Conservation (phyloP, 1,284 basidiomycete species). For the Leccinum solheimii region DNA sequence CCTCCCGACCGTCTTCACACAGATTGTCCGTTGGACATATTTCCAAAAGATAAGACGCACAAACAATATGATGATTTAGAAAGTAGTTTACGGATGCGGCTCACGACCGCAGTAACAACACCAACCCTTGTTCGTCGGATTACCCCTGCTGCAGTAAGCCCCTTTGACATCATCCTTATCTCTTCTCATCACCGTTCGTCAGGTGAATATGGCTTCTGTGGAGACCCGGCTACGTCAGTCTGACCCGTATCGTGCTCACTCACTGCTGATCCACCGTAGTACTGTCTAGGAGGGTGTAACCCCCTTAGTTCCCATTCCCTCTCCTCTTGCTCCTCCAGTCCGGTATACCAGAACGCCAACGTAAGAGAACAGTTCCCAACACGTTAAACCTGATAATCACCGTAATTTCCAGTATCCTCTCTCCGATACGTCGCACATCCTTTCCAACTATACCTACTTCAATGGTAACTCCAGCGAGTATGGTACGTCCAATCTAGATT, state of each 20-base stretch:
- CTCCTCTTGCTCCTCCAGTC: slow-evolving; percentile 68
- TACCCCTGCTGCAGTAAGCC: slow-evolving; percentile 71
- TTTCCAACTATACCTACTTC: slow-evolving; percentile 62
- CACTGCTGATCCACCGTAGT: slow-evolving; percentile 41
- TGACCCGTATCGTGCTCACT: neutral
- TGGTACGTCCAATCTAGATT: slow-evolving; percentile 26
- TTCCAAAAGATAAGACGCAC: too few relatives aligned
- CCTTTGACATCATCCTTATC: neutral
- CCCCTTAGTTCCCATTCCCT: slow-evolving; percentile 66
- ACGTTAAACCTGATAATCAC: slow-evolving; percentile 1
- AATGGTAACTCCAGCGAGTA: slow-evolving; percentile 74
- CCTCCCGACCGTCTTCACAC: too few relatives aligned
- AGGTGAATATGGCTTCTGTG: slow-evolving; percentile 79
- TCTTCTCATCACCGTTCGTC: slow-evolving; percentile 2
- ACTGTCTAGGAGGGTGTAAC: slow-evolving; percentile 82
- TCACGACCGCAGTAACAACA: slow-evolving; percentile 46
- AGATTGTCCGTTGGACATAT: too few relatives aligned
- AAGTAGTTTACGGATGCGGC: neutral
- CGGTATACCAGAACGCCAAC: slow-evolving; percentile 65
- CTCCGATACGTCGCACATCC: slow-evolving; percentile 63
- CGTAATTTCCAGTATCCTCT: slow-evolving; percentile 54
- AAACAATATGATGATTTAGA: too few relatives aligned
- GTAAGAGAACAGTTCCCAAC: slow-evolving; percentile 38
- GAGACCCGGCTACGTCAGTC: slow-evolving; percentile 49
- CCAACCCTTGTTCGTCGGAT: slow-evolving; percentile 51